Conservation (phyloP, 768 basidiomycete genomes). For the Melanogaster broomeanus region DNA sequence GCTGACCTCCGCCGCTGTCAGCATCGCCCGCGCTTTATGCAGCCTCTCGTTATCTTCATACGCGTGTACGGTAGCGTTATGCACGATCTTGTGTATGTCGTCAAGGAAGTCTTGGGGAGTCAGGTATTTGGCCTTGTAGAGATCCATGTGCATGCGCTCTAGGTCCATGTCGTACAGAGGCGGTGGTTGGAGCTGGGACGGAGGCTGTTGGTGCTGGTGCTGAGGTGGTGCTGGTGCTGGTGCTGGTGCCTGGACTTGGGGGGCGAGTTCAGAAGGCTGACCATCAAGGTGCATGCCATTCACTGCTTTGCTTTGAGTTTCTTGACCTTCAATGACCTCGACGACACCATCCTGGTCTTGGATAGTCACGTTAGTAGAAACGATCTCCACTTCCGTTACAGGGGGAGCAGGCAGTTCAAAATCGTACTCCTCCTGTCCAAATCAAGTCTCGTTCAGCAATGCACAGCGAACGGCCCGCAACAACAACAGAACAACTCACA, state of each 20-base stretch:
- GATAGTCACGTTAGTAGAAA: slow-evolving; percentile 39
- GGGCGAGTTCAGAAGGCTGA: slow-evolving; percentile 21
- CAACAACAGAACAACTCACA: slow-evolving; percentile 45
- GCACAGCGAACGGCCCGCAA: background rate
- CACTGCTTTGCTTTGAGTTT: slow-evolving; percentile 35
- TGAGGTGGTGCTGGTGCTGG: slow-evolving; percentile 36
- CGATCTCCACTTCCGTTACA: slow-evolving; percentile 31
- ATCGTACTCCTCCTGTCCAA: slow-evolving; percentile 70
- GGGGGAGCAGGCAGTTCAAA: slow-evolving; percentile 42
- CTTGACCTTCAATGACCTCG: slow-evolving; percentile 43
- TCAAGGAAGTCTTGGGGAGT: slow-evolving; percentile 87
- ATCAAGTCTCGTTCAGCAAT: slow-evolving; percentile 10
- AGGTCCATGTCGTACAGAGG: slow-evolving; percentile 85
- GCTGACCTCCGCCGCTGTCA: slow-evolving; percentile 81
- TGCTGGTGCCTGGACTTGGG: slow-evolving; percentile 37
- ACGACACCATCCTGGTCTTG: slow-evolving; percentile 43
- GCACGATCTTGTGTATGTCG: slow-evolving; percentile 78
- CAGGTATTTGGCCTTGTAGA: slow-evolving; percentile 85
- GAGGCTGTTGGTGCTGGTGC: slow-evolving; percentile 37
- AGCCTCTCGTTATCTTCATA: slow-evolving; percentile 73
- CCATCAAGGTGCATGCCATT: slow-evolving; percentile 37
- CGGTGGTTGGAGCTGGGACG: slow-evolving; percentile 39
- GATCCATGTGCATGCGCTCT: slow-evolving; percentile 83
- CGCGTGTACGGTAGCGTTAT: slow-evolving; percentile 62
- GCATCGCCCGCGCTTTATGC: slow-evolving; percentile 86